Percentiles rank a stretch among this genome's conserved stretches.
These are phyloP conservation scores for Boletus rubescentipes DNA, from an alignment of 768 basidiomycete genomes.

Conservation along the genomic window DNA sequence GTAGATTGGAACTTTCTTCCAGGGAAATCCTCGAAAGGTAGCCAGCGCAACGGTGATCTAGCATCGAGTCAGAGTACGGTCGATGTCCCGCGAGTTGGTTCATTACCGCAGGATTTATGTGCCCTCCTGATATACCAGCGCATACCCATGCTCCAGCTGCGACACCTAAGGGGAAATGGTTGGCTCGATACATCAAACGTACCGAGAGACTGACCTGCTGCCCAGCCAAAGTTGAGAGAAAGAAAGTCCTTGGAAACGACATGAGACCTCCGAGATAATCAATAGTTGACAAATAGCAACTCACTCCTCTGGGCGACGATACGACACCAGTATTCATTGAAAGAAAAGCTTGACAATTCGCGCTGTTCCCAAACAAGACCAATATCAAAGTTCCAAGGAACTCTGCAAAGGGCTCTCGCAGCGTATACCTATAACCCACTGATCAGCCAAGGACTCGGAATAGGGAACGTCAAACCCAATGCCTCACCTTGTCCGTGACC, in stretches of 20 bases:
- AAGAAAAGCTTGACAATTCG: conserved; percentile 53
- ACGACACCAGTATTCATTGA: conserved; percentile 43
- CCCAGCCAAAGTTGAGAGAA: conserved; percentile 26
- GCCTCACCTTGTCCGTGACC: conserved; percentile 50
- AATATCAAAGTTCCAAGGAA: conserved; percentile 55
- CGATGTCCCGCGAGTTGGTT: neutral
- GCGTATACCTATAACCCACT: conserved; percentile 29
- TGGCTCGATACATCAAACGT: neutral
- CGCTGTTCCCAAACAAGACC: conserved; percentile 54
- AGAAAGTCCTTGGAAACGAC: conserved; percentile 9
- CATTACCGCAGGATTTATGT: conserved; percentile 64
- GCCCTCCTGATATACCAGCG: conserved; percentile 65
- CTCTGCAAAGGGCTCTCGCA: conserved; percentile 61
- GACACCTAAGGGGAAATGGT: conserved; percentile 32
- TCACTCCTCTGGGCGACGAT: conserved; percentile 49
- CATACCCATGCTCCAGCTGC: conserved; percentile 65
- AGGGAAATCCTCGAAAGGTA: conserved; percentile 68
- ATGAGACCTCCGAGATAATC: neutral
- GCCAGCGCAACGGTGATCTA: conserved; percentile 66
- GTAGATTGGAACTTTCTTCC: conserved; percentile 72
- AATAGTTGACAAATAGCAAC: conserved; percentile 14
- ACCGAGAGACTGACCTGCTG: conserved; percentile 5
- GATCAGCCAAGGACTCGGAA: neutral
- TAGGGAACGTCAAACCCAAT: conserved; percentile 2
- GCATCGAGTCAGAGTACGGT: neutral